A percentile compares a stretch with the other conserved stretches of the same genome.
These are phyloP conservation scores for Mycena belliarum DNA, from an alignment of 768 basidiomycete genomes.

Conservation along the genomic window DNA sequence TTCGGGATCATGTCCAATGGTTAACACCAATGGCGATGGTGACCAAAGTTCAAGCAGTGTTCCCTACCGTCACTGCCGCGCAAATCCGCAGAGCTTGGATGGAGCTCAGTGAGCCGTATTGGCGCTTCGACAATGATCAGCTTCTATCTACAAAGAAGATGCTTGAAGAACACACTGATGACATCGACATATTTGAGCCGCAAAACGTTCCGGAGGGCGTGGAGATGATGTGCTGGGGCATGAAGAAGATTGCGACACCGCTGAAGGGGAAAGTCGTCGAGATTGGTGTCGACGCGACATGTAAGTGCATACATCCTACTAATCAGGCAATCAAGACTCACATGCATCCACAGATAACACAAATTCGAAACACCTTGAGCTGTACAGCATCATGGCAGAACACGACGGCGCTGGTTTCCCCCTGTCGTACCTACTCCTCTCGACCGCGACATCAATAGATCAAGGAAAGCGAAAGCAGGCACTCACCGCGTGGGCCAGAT, in stretches of 20 bases:
- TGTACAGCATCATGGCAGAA: slow-evolving; percentile 25
- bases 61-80: background rate
- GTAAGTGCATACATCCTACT: slow-evolving; percentile 4
- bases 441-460: slow-evolving; percentile 21
- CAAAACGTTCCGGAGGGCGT: slow-evolving; percentile 23
- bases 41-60: background rate
- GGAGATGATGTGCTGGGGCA: slow-evolving; percentile 26
- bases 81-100: background rate
- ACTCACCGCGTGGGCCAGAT: background rate
- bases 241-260: slow-evolving; percentile 18
- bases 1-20: background rate
- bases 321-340: background rate
- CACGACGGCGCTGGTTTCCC: slow-evolving; percentile 26
- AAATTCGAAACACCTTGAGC: slow-evolving; percentile 25
- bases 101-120: slow-evolving; percentile 6
- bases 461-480: slow-evolving; percentile 21
- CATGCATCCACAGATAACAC: slow-evolving; percentile 15
- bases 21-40: background rate
- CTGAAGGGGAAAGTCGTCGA: slow-evolving; percentile 1
- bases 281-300: slow-evolving; percentile 14
- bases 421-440: slow-evolving; percentile 25
- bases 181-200: slow-evolving; percentile 26
- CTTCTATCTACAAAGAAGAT: slow-evolving; percentile 24
- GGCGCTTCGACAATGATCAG: slow-evolving; percentile 26
- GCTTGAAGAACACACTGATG: slow-evolving; percentile 3